These are phyloP conservation scores for Colletotrichum graminicola DNA, from an alignment of 2,329 filamentous ascomycete genomes.

Conservation along the genomic window DNA sequence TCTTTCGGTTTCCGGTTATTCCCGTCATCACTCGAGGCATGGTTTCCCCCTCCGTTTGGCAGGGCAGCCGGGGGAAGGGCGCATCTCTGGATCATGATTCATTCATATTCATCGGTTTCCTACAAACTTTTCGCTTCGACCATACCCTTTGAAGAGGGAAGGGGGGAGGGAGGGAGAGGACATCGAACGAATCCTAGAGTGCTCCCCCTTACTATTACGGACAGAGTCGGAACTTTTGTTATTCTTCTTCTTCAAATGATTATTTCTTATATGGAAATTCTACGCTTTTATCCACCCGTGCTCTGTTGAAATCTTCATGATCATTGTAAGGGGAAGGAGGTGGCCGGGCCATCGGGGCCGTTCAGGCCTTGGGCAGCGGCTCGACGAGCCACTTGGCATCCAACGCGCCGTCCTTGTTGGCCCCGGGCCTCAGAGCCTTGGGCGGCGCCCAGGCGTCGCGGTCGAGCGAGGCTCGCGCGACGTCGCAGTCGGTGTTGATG, in stretches of 20 bases:
- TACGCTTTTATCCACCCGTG: constrained; percentile 28
- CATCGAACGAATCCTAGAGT: neutral
- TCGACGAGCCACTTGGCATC: constrained; percentile 56
- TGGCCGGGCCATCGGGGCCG: neutral
- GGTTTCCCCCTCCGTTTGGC: constrained; percentile 7
- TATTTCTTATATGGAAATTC: constrained; percentile 11
- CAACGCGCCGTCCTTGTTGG: constrained; percentile 49
- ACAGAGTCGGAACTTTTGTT: constrained; percentile 18
- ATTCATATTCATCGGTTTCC: constrained; percentile 12
- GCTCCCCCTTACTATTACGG: neutral
- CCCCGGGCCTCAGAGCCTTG: constrained; percentile 46
- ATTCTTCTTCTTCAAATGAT: neutral
- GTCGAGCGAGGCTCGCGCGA: constrained; percentile 79
- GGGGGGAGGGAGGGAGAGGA: neutral
- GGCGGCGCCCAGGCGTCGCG: constrained; percentile 70
- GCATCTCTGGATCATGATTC: constrained; percentile 25
- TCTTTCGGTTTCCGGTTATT: neutral
- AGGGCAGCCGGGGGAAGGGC: constrained; percentile 24
- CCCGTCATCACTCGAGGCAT: constrained; percentile 12
- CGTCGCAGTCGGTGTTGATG: constrained; percentile 89
- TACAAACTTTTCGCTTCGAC: constrained; percentile 21
- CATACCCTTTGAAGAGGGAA: constrained; percentile 2
- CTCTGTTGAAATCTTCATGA: constrained; percentile 12
- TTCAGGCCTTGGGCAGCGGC: constrained; percentile 39
- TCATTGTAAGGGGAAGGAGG: neutral